Base-by-base conservation (phyloP, 768 basidiomycete genomes). In the Boletus edulis region DNA sequence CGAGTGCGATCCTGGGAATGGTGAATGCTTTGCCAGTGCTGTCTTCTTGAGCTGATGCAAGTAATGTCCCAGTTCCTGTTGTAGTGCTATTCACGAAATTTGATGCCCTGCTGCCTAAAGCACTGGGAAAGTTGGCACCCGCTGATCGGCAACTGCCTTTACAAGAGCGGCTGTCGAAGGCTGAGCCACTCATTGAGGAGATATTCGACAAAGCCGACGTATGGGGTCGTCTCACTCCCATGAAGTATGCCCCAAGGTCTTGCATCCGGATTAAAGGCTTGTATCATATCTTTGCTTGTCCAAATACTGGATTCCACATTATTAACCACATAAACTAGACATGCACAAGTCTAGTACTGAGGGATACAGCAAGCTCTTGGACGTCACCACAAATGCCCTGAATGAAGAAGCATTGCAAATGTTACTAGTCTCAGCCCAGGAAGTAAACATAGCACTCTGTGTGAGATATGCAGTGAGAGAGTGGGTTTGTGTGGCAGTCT, bases 21-120 rank as follows among this genome's bases (percentile, higher is more conserved):
- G 51, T 43, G 12, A 45, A 18, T 11, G 3, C 1, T 42, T 22
- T 24, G 7, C 13, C 12, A 13, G 13, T 12, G 15, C 14, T 22
- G 24, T 15, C 9, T 18, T 18, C n/a, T 31, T 7, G 29, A 31
- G 6, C 5, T 54, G 13, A 22, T 20, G 6, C 34, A 20, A 14
- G 22, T 31, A 3, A 3, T 14, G 5, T 1, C 17, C 11, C 17
- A 56, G 55, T 54, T 41, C 55, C 55, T 6, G 32, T 53, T 11
- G 18, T 56, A 5, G 51, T 56, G 12, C 12, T 54, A 3, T 46
- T 56, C 45, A 56, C 54, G 1, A 55, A 55, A 40, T 55, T 55
- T 6, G 50, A 55, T 39, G 54, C 50, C 8, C 44, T 55, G 2
- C 2, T 39, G n/a, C 20, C 37, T 4, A n/a, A 37, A 8, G 54